Evolutionary conservation across 192 early-diverging fungal species (phyloP).

Genomic region (Coemansia sp.): DNA sequence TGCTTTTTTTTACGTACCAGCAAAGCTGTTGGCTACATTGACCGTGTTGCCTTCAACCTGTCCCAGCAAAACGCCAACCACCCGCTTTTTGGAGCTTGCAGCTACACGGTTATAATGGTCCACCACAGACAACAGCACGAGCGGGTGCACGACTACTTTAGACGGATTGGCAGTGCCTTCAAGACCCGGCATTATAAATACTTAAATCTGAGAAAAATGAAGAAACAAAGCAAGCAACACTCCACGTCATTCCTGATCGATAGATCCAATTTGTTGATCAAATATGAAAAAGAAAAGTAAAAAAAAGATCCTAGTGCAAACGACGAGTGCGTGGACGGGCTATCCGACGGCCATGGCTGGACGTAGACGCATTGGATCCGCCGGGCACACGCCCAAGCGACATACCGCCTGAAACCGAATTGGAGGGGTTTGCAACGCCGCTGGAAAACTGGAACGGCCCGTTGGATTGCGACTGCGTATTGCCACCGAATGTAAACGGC

Average conservation of each 20-base stretch:
- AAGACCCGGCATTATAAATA: slow-evolving; percentile 45
- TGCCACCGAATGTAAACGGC: slow-evolving; percentile 40
- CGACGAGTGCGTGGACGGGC: slow-evolving; percentile 41
- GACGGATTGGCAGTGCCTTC: slow-evolving; percentile 48
- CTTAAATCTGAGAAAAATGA: slow-evolving; percentile 5
- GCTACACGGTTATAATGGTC: slow-evolving; percentile 99
- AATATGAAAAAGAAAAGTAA: neutral
- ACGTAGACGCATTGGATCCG: slow-evolving; percentile 42
- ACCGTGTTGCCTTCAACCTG: slow-evolving; percentile 83
- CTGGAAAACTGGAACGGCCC: slow-evolving; percentile 38
- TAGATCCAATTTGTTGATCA: slow-evolving; percentile 8
- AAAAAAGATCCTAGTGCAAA: slow-evolving; percentile 7
- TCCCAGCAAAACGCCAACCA: slow-evolving; percentile 94
- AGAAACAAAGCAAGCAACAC: neutral
- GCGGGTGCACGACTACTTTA: slow-evolving; percentile 88
- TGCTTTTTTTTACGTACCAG: slow-evolving; percentile 60
- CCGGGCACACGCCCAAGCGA: slow-evolving; percentile 36
- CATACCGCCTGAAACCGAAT: slow-evolving; percentile 30
- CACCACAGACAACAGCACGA: slow-evolving; percentile 96
- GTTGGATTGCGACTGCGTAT: slow-evolving; percentile 15
- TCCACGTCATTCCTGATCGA: slow-evolving; percentile 4
- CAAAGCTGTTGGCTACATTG: slow-evolving; percentile 97
- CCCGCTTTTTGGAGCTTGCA: slow-evolving; percentile 90
- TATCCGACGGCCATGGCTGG: slow-evolving; percentile 38
- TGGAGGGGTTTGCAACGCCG: slow-evolving; percentile 39